phyloP scores from a whole-genome alignment of 768 basidiomycete species.

The Crepidotus variabilis region DNA sequence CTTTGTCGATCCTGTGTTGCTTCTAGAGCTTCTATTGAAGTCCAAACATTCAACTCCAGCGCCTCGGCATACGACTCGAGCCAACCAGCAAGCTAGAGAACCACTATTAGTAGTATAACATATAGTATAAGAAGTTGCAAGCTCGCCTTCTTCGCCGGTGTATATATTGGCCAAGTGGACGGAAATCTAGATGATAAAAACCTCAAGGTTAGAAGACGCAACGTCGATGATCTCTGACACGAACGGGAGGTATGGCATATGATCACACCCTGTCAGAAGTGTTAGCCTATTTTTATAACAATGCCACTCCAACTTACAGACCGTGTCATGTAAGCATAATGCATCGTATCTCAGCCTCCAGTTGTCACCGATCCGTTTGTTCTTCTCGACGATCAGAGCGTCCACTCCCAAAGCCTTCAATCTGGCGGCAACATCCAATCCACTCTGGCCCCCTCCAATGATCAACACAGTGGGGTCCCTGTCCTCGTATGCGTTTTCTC shows the following conservation, averaged over 20 bases:
- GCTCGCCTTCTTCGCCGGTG: slow-evolving; percentile 24
- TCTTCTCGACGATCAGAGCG: slow-evolving; percentile 64
- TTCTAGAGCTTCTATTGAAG: slow-evolving; percentile 38
- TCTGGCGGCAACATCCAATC: slow-evolving; percentile 62
- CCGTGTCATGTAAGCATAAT: slow-evolving; percentile 62
- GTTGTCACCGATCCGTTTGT: slow-evolving; percentile 54
- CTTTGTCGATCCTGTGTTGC: slow-evolving; percentile 32
- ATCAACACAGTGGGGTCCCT: slow-evolving; percentile 56
- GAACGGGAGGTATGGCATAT: slow-evolving; percentile 60
- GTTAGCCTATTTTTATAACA: neutral
- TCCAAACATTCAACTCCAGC: slow-evolving; percentile 65
- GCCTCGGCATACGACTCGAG: slow-evolving; percentile 57
- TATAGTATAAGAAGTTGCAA: too few relatives aligned
- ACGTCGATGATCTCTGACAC: slow-evolving; percentile 14
- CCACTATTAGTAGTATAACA: neutral
- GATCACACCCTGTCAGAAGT: slow-evolving; percentile 40
- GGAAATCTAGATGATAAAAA: slow-evolving; percentile 22
- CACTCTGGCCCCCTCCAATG: slow-evolving; percentile 65
- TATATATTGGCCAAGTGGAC: slow-evolving; percentile 27
- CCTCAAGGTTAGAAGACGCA: too few relatives aligned
- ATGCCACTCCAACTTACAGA: slow-evolving; percentile 49
- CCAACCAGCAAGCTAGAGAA: slow-evolving; percentile 56
- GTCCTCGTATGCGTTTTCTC: slow-evolving; percentile 12
- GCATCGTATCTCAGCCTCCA: slow-evolving; percentile 69
- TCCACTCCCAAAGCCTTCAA: slow-evolving; percentile 55